Conservation (phyloP, 208 protist genomes). For the Balamuthia mandrillaris region DNA sequence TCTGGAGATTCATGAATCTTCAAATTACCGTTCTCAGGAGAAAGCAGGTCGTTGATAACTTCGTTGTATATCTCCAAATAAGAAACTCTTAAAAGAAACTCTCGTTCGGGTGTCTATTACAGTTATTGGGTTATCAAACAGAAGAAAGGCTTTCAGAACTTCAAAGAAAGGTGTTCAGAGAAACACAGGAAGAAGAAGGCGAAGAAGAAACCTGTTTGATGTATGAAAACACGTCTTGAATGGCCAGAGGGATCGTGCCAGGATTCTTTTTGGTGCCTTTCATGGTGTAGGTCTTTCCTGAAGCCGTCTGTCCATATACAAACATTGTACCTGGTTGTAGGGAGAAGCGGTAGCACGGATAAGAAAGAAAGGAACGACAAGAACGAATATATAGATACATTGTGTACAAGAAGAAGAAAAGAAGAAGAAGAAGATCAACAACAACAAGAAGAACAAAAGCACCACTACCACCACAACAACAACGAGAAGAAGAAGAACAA, state of each 20-base stretch:
- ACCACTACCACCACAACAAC: not conserved
- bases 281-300: slow-evolving; percentile 68
- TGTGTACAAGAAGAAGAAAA: not conserved
- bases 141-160: not conserved
- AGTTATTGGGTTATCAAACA: not conserved
- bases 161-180: too few species aligned
- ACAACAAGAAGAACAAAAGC: not conserved
- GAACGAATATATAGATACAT: too few species aligned
- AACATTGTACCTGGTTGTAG: slow-evolving; percentile 69
- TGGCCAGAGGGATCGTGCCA: slow-evolving; percentile 64
- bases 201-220: not conserved
- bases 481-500: not conserved
- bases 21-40: not conserved
- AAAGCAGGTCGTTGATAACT: slow-evolving; percentile 53
- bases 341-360: too few species aligned
- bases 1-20: slow-evolving; percentile 51
- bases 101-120: not conserved
- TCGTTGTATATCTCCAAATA: slow-evolving; percentile 78
- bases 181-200: too few species aligned
- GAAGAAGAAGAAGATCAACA: too few species aligned
- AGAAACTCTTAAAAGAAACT: slow-evolving; percentile 67
- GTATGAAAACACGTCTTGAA: slow-evolving; percentile 54
- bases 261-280: slow-evolving; percentile 39
- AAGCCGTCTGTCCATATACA: slow-evolving; percentile 67
- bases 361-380: too few species aligned